A percentile compares a stretch with the other conserved stretches of the same genome.
Evolutionary conservation across 495 filamentous ascomycete genomes (phyloP).

Genomic region (Usnea hakonensis): DNA sequence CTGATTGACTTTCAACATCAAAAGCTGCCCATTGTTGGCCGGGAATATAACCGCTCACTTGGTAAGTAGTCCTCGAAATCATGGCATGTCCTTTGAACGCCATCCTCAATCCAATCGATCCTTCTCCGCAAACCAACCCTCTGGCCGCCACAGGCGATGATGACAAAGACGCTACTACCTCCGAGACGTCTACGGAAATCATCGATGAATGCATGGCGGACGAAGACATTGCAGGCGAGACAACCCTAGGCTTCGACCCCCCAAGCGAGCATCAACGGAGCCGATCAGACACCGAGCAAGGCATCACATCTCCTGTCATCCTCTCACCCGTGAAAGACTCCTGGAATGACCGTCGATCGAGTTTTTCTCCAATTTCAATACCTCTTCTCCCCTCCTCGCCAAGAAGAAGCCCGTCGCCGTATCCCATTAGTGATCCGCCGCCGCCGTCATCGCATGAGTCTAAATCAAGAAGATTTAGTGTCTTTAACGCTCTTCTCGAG

Average conservation of each 20-base stretch:
- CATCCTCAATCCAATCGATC: constrained; percentile 10
- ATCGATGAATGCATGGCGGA: background rate
- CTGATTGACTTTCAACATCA: background rate
- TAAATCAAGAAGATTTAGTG: constrained; percentile 31
- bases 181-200: constrained; percentile 8
- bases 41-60: background rate
- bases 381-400: background rate
- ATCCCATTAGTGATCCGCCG: background rate
- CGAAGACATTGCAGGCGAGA: background rate
- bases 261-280: background rate
- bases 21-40: background rate
- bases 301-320: background rate
- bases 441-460: constrained; percentile 1
- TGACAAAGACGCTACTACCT: background rate
- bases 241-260: background rate
- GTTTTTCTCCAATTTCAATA: background rate
- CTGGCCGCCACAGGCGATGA: background rate
- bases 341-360: background rate
- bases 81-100: background rate
- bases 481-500: constrained; percentile 43
- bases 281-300: background rate
- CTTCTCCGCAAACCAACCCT: background rate
- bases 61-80: background rate
- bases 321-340: background rate
- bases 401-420: background rate